Evolutionary conservation across 2,329 filamentous ascomycete species (phyloP).

Genomic region (Exophiala viscosa): DNA sequence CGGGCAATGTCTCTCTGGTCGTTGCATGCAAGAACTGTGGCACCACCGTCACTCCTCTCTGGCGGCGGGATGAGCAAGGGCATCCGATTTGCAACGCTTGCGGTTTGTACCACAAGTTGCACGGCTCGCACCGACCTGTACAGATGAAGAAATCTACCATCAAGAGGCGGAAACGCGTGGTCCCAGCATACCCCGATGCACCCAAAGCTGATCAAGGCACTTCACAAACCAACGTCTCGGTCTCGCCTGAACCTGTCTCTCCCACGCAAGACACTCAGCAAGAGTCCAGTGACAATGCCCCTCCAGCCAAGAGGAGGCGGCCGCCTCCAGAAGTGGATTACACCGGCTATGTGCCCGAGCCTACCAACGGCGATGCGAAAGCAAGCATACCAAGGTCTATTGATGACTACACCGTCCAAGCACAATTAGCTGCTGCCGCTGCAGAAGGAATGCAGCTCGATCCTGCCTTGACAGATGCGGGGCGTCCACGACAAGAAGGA

Average conservation of each 20-base stretch:
- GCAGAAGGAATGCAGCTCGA: constrained; percentile 41
- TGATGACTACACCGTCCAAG: constrained; percentile 19
- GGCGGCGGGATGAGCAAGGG: constrained; percentile 88
- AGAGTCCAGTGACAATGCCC: constrained; percentile 18
- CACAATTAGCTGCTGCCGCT: constrained; percentile 28
- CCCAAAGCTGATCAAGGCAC: constrained; percentile 14
- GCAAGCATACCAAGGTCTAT: constrained; percentile 18
- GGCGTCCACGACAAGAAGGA: constrained; percentile 32
- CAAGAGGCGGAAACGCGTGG: constrained; percentile 90
- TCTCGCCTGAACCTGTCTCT: constrained; percentile 19
- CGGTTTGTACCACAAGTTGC: constrained; percentile 93
- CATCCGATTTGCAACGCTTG: constrained; percentile 99
- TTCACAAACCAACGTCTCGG: constrained; percentile 12
- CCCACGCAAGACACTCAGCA: constrained; percentile 13
- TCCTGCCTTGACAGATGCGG: constrained; percentile 35
- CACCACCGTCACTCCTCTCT: constrained; percentile 92
- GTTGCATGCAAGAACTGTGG: constrained; percentile 96
- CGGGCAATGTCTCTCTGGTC: constrained; percentile 50
- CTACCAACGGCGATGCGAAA: constrained; percentile 34
- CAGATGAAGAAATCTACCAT: constrained; percentile 99
- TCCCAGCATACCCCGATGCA: constrained; percentile 63
- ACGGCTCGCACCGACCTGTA: constrained; percentile 85
- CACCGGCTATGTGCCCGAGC: constrained; percentile 42
- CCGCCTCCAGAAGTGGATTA: constrained; percentile 49
- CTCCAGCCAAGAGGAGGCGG: constrained; percentile 29